Base-by-base conservation (phyloP, 768 basidiomycete genomes). In the Boletales sp. region DNA sequence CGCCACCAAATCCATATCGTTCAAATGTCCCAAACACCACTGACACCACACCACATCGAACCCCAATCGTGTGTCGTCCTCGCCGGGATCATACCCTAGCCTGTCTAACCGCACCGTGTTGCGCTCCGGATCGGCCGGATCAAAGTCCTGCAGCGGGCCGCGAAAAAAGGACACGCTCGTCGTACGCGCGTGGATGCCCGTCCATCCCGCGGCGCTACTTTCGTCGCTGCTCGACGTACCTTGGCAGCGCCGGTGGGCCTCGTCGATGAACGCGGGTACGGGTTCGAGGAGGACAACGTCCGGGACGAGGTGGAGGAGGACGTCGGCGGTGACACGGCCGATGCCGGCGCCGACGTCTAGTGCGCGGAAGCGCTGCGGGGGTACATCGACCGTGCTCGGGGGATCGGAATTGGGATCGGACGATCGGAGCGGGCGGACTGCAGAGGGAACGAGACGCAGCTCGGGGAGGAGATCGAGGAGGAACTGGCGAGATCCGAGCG, bases 21-120 rank as follows among this genome's bases (percentile, higher is more conserved):
- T 80, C 50, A 96, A 75, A 72, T 94, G 90, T 2, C 91, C 90
- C 14, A 97, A 77, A 72, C 94, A 95, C 95, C 95, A 98, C 67
- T 99, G 95, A 60, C 90, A 91, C 94, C 91, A 94, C 50, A 95
- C 79, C 46, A 94, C 80, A 68, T 99, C 95, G 69, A 93, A 97
- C 1, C 80, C 80, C 39, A 74, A 70, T 17, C 74, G 67, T n/a
- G 72, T 64, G 32, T 80, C 79, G 44, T 78, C 81, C 19, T 77
- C 77, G 36, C 74, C 79, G 35, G 77, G 74, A n/a, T 69, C 69
- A 62, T 79, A 81, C 4, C 90, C 90, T 7, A 92, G 72, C 13
- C 87, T 81, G 44, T 83, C 87, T 25, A 87, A 64, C 51, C 80
- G 75, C 34, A 67, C 75, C 5, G 72, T 72, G 35, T 48, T 35